Evolutionary conservation across 2,329 filamentous ascomycete species (phyloP), one percentile per base, ranked within the genome.

Genomic region (Pezicula neosporulosa): DNA sequence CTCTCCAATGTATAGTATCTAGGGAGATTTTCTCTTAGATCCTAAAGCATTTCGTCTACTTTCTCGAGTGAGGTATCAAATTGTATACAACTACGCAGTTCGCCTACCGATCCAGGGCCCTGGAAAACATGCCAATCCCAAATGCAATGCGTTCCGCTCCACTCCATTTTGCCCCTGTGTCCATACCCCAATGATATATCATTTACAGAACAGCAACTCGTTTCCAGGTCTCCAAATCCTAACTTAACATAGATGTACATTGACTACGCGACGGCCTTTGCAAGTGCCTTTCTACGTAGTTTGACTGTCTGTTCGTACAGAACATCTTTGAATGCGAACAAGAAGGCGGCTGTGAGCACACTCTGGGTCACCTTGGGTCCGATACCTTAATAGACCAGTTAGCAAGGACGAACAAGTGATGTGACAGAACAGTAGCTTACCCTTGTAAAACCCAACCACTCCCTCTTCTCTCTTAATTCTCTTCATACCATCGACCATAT

Each of bases 301-400:
- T 77, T 81, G 47, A 93, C 73, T 0, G 85, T 92, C 70, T 87
- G 83, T 63, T 90, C 89, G 68, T 97, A 99, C 6, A 99, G 80
- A 6, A 90, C 89, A 68, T 99, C 94, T 78, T 99, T 99, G 77
- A 99, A 97, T 2, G 92, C 94, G 68, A 99, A 99, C 52, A 99
- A 76, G 72, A 97, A 91, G 3, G 94, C 94, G 6, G 94, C 94
- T 4, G 94, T 99, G 56, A 99, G 81, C 43, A 97, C 94, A 67
- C 92, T 97, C 74, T 99, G 94, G 18, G 91, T 92, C 60, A 99
- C 87, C 80, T 99, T 99, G 61, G 94, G 91, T 19, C 86, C 91
- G 66, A 99, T 96, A 49, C 93, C 92, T 96, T 59, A 44, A 43
- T 19, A 13, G 42, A 15, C 16, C 12, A 21, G 50, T 65, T 52